These are phyloP conservation scores for Puccinia brachypodii DNA, from an alignment of 1,284 basidiomycete species.

Conservation along the genomic window DNA sequence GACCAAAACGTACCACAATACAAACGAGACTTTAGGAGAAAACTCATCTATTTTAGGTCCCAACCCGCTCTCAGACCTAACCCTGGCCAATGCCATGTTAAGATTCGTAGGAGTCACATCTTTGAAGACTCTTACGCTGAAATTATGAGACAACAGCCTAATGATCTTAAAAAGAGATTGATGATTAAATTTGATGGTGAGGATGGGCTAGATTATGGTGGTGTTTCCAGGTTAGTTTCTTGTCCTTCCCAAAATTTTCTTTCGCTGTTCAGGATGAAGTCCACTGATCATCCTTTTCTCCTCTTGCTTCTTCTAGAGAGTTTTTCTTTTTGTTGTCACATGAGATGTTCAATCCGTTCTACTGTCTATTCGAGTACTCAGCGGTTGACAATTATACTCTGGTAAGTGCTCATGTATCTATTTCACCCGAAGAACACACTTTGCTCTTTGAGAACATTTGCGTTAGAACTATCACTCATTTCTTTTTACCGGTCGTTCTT, in stretches of 20 bases:
- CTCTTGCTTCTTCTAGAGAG: conserved; percentile 65
- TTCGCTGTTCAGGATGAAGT: not conserved
- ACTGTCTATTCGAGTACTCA: conserved; percentile 98
- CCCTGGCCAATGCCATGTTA: conserved; percentile 91
- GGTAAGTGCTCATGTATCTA: not conserved
- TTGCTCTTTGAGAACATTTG: not conserved
- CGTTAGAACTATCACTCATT: conserved; percentile 64
- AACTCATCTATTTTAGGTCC: conserved; percentile 98
- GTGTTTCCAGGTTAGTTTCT: conserved; percentile 48
- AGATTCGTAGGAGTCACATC: conserved; percentile 84
- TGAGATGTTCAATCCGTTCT: conserved; percentile 88
- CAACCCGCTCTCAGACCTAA: conserved; percentile 84
- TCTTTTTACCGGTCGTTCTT: not conserved
- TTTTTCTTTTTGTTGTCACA: conserved; percentile 99
- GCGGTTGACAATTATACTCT: conserved; percentile 59
- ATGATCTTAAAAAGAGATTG: conserved; percentile 91
- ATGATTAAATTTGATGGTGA: conserved; percentile 86
- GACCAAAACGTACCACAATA: conserved; percentile 92
- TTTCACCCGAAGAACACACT: no score
- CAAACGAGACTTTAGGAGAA: conserved; percentile 97
- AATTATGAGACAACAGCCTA: conserved; percentile 89
- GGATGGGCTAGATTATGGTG: conserved; percentile 47
- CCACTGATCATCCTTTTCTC: not conserved
- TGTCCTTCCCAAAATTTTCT: not conserved
- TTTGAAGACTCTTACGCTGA: conserved; percentile 95